Conservation (phyloP, 1,139 yeast genomes). For the Candida sp. region DNA sequence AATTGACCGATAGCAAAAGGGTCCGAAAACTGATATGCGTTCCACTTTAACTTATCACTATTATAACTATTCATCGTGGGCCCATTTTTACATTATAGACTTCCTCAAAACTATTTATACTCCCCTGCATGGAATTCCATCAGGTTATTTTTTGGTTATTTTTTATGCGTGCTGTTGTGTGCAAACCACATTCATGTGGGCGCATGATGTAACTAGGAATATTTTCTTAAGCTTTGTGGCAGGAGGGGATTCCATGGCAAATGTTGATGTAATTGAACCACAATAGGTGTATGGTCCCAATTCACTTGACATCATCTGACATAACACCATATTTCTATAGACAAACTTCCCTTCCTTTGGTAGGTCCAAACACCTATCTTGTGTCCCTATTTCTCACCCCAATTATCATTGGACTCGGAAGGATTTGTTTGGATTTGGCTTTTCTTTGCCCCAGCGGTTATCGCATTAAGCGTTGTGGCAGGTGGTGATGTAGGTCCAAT, state of each 20-base stretch:
- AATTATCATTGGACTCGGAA: too few relatives aligned
- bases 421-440: not conserved
- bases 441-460: not conserved
- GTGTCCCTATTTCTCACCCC: too few relatives aligned
- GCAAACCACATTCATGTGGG: not conserved
- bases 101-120: conserved; percentile 3
- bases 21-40: conserved; percentile 64
- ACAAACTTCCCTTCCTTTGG: too few relatives aligned
- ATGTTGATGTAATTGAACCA: not conserved
- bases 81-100: not conserved
- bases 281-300: too few relatives aligned
- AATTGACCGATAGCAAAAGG: conserved; percentile 64
- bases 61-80: conserved; percentile 37
- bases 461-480: not conserved
- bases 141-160: not conserved
- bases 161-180: not conserved
- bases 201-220: not conserved
- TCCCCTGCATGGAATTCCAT: conserved; percentile 1
- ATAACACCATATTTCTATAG: too few relatives aligned
- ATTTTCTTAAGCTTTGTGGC: not conserved
- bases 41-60: conserved; percentile 52
- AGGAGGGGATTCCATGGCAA: not conserved
- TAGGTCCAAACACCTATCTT: too few relatives aligned
- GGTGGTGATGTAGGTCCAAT: not conserved
- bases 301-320: not conserved